A percentile compares a stretch with the other conserved stretches of the same genome.
Evolutionary conservation across 2,329 filamentous ascomycete species (phyloP).

Genomic region (Aphanocladium album): DNA sequence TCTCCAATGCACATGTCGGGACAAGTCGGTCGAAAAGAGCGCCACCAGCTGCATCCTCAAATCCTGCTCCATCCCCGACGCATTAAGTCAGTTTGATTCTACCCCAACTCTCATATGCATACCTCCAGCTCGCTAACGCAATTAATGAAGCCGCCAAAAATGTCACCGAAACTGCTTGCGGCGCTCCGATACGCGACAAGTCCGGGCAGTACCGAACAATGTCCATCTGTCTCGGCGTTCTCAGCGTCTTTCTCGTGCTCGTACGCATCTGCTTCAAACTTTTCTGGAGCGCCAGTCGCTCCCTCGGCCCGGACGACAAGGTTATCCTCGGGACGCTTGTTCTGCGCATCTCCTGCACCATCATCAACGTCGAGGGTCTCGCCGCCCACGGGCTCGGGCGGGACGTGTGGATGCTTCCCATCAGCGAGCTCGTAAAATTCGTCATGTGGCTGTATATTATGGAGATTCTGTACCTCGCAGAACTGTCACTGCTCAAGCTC

Average conservation of each 20-base stretch:
- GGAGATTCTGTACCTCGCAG: constrained; percentile 41
- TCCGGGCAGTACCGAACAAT: constrained; percentile 29
- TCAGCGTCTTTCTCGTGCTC: constrained; percentile 36
- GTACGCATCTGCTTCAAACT: constrained; percentile 36
- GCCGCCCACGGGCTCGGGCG: constrained; percentile 40
- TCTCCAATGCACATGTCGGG: neutral
- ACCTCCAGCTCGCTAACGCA: neutral
- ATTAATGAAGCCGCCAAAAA: constrained; percentile 14
- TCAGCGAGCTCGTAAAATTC: constrained; percentile 38
- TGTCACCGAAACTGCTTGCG: constrained; percentile 23
- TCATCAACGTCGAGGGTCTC: constrained; percentile 28
- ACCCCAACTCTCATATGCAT: neutral
- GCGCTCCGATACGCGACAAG: constrained; percentile 25
- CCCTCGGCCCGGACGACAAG: constrained; percentile 35
- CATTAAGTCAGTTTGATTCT: neutral
- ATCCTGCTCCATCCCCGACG: neutral
- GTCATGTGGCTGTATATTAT: constrained; percentile 38
- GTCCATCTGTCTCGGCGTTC: constrained; percentile 26
- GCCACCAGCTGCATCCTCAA: neutral
- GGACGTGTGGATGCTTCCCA: constrained; percentile 46
- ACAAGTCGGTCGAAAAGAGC: neutral
- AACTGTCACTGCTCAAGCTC: constrained; percentile 43
- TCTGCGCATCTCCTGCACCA: constrained; percentile 24
- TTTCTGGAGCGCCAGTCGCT: constrained; percentile 27
- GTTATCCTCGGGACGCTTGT: constrained; percentile 26